Evolutionary conservation across 2,329 filamentous ascomycete genomes (phyloP), one percentile per base, ranked within the genome.

Genomic region (Cladosporium sp.): DNA sequence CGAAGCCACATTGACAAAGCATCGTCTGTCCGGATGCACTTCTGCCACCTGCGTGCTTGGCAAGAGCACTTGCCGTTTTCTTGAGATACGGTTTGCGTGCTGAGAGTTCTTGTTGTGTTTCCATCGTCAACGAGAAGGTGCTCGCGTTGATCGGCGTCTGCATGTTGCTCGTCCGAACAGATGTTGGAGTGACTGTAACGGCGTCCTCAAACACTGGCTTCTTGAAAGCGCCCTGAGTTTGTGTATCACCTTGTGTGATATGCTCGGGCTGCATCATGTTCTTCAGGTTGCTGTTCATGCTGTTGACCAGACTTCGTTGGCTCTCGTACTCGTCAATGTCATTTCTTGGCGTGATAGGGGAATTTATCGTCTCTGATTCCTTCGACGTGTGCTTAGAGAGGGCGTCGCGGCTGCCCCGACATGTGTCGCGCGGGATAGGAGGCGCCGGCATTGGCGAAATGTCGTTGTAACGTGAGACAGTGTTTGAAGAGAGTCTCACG

Each of bases 1-100:
- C 62, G 64, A 67, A 69, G 12, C 72, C 75, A 62, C 78, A 80
- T 59, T 78, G 73, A 56, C 78, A 80, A 7, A 64, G 63, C 20
- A 78, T 60, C 15, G 63, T 57, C 28, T 68, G 58, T 37, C 59
- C 20, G 22, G 60, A 63, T 39, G 55, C 59, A 17, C 37, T 51
- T 8, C 55, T 51, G n/a, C 55, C 36, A 3, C 61, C 61, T 34
- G 43, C 54, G 3, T 61, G 19, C 30, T 62, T 63, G n/a, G 61
- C 61, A 19, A 64, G 36, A 15, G 58, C 62, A 11, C 40, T 59
- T 11, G 65, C 65, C 5, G 47, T 59, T 43, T 59, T 37, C 14
- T 59, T 54, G 17, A 67, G 63, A 36, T 62, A 51, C n/a, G 45
- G 5, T 30, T 60, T 56, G 5, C 52, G 47, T 17, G 17, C 15